These are phyloP conservation scores for Russula earlei DNA, from an alignment of 768 basidiomycete genomes.

Conservation along the genomic window DNA sequence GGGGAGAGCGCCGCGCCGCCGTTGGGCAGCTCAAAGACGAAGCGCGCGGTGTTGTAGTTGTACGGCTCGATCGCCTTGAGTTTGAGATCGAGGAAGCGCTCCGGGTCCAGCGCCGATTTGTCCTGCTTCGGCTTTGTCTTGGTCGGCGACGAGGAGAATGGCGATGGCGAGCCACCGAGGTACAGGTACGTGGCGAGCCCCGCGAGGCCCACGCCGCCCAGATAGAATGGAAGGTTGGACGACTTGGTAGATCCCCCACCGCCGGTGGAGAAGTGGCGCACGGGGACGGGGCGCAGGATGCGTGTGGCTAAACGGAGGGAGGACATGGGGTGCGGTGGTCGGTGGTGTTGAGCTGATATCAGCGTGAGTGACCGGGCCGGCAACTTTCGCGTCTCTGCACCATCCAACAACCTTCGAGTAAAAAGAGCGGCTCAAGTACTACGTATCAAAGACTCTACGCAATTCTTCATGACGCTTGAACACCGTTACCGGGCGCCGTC, in stretches of 20 bases:
- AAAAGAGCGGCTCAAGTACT: too few species aligned
- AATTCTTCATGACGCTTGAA: too few species aligned
- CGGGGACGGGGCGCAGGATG: slow-evolving; percentile 17
- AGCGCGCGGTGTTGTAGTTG: slow-evolving; percentile 91
- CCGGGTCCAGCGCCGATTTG: slow-evolving; percentile 64
- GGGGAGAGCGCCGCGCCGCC: slow-evolving; percentile 70
- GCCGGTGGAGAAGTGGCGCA: slow-evolving; percentile 40
- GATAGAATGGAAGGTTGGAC: slow-evolving; percentile 38
- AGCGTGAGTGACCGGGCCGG: too few species aligned
- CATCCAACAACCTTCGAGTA: too few species aligned
- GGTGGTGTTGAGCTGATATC: too few species aligned
- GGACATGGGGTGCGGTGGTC: slow-evolving; percentile 13
- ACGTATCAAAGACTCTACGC: too few species aligned
- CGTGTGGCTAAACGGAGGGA: slow-evolving; percentile 21
- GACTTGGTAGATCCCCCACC: slow-evolving; percentile 32
- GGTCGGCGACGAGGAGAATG: slow-evolving; percentile 14
- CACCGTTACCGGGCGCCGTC: too few species aligned
- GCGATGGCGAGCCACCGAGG: slow-evolving; percentile 29
- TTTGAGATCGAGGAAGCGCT: slow-evolving; percentile 71
- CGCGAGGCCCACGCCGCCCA: slow-evolving; percentile 36
- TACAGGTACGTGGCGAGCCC: slow-evolving; percentile 40
- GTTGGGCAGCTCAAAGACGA: slow-evolving; percentile 72
- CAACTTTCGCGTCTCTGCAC: too few species aligned
- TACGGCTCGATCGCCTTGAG: slow-evolving; percentile 75
- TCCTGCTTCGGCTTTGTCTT: slow-evolving; percentile 33